A percentile compares a stretch with the other conserved stretches of the same genome.
These are phyloP conservation scores for Quercus engelmannii DNA, from an alignment of 306 rosid genomes.

Conservation along the genomic window DNA sequence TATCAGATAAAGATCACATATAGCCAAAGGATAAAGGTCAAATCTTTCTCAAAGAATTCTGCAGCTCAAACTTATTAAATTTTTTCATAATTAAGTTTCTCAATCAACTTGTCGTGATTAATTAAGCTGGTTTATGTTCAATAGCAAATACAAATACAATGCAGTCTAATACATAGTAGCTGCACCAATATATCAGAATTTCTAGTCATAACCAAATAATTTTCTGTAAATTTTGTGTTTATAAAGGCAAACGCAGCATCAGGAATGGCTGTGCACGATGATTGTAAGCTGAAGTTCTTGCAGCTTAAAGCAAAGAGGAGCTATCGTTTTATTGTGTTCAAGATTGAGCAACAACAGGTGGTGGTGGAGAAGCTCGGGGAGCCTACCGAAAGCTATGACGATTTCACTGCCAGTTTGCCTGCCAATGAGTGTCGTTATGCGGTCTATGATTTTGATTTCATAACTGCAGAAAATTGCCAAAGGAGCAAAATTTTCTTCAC, in stretches of 20 bases:
- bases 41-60: too few species aligned
- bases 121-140: too few species aligned
- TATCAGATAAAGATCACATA: too few species aligned
- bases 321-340: constrained; percentile 73
- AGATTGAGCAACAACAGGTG: constrained; percentile 60
- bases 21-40: too few species aligned
- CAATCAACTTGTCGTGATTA: too few species aligned
- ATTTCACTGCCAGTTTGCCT: constrained; percentile 75
- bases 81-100: too few species aligned
- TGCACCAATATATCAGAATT: background rate
- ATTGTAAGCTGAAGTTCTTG: constrained; percentile 72
- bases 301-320: constrained; percentile 73
- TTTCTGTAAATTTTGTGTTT: background rate
- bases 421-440: constrained; percentile 82
- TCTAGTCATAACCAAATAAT: background rate
- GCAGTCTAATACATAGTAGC: too few species aligned
- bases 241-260: constrained; percentile 81
- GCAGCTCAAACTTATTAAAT: too few species aligned
- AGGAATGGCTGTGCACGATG: constrained; percentile 86
- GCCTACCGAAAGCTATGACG: constrained; percentile 45
- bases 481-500: constrained; percentile 92
- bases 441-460: constrained; percentile 78
- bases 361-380: constrained; percentile 69
- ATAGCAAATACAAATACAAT: too few species aligned
- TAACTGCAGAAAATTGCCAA: constrained; percentile 75